A percentile compares a stretch with the other conserved stretches of the same genome.
These are phyloP conservation scores for Mariannaea elegans DNA, from an alignment of 2,329 filamentous ascomycete species.

Conservation along the genomic window DNA sequence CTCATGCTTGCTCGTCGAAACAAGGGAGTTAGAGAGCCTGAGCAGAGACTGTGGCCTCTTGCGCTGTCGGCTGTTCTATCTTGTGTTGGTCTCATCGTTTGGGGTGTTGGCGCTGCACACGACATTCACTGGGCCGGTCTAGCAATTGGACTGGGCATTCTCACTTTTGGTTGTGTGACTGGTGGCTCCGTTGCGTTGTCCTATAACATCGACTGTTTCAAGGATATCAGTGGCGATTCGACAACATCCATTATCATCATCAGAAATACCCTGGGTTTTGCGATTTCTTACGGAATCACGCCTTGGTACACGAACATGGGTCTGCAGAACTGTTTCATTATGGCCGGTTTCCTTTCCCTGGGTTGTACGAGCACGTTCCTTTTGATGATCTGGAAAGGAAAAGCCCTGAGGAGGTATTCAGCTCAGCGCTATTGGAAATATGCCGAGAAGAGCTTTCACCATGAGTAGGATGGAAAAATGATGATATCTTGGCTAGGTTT, in stretches of 20 bases:
- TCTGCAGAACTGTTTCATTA: slow-evolving; percentile 46
- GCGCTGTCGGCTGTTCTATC: slow-evolving; percentile 49
- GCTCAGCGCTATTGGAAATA: not conserved
- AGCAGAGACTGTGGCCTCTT: slow-evolving; percentile 46
- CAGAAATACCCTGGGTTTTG: slow-evolving; percentile 37
- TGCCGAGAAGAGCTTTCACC: not conserved
- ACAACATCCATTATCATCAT: slow-evolving; percentile 41
- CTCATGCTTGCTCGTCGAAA: slow-evolving; percentile 46
- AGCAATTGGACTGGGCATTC: slow-evolving; percentile 44
- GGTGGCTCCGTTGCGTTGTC: slow-evolving; percentile 43
- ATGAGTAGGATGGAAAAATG: not conserved
- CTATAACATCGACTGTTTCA: slow-evolving; percentile 48
- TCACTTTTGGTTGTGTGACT: slow-evolving; percentile 43
- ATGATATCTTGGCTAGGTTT: too few relatives aligned
- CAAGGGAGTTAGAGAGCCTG: slow-evolving; percentile 46
- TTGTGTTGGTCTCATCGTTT: slow-evolving; percentile 53
- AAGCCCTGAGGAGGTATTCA: not conserved
- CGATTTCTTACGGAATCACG: slow-evolving; percentile 41
- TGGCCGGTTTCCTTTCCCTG: slow-evolving; percentile 42
- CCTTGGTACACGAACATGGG: slow-evolving; percentile 46
- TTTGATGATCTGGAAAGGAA: not conserved
- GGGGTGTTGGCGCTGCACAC: slow-evolving; percentile 55
- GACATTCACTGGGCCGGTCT: slow-evolving; percentile 47
- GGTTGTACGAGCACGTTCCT: slow-evolving; percentile 18
- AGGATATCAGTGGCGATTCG: slow-evolving; percentile 46